Percentiles rank a stretch among this genome's conserved stretches.
These are phyloP conservation scores for Pulchroboletus neoregius DNA, from an alignment of 1,284 basidiomycete genomes.

Conservation along the genomic window DNA sequence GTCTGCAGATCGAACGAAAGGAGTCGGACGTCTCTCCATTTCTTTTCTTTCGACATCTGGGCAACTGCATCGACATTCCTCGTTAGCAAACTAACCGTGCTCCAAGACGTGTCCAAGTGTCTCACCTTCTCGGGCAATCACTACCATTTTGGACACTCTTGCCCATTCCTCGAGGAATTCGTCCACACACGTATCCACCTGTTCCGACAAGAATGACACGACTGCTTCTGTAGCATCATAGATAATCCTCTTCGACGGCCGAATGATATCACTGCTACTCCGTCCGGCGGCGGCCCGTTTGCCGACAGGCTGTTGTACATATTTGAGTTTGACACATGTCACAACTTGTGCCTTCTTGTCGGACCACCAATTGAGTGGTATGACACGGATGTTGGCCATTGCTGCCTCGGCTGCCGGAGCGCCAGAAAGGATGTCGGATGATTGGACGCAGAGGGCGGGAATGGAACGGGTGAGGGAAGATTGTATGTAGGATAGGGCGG, in stretches of 20 bases:
- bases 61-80: constrained; percentile 51
- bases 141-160: constrained; percentile 85
- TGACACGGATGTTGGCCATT: constrained; percentile 85
- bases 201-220: constrained; percentile 80
- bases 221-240: constrained; percentile 83
- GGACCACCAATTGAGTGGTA: constrained; percentile 89
- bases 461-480: constrained; percentile 70
- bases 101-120: constrained; percentile 2
- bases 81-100: constrained; percentile 2
- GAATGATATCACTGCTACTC: constrained; percentile 57
- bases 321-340: constrained; percentile 83
- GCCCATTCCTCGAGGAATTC: constrained; percentile 91
- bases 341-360: constrained; percentile 72
- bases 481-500: constrained; percentile 53
- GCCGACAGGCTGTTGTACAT: constrained; percentile 79
- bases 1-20: constrained; percentile 86
- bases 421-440: constrained; percentile 74
- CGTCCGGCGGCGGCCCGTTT: constrained; percentile 49
- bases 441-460: constrained; percentile 79
- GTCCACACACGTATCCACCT: constrained; percentile 83
- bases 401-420: constrained; percentile 84
- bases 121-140: constrained; percentile 82
- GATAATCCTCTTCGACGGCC: constrained; percentile 78
- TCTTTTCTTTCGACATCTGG: constrained; percentile 68
- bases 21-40: constrained; percentile 70